Conservation (phyloP, 306 rosid species). For the Malus asiatica region DNA sequence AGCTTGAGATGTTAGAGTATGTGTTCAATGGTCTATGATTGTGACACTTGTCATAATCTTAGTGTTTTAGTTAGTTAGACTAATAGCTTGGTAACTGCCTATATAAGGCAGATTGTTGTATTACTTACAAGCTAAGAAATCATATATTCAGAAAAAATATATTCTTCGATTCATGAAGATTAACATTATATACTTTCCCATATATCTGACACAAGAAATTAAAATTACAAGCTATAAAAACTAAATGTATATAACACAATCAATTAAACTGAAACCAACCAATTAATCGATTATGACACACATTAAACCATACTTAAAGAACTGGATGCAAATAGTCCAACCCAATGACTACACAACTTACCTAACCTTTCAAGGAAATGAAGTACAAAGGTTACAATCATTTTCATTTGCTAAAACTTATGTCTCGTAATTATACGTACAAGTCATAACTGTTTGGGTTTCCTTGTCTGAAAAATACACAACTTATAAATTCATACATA, state of each 20-base stretch:
- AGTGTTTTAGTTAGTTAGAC: too few relatives aligned
- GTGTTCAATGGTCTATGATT: too few relatives aligned
- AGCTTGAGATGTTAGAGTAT: too few relatives aligned
- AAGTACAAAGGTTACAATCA: neutral
- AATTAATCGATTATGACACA: neutral
- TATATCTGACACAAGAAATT: neutral
- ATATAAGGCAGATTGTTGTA: too few relatives aligned
- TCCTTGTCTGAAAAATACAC: neutral
- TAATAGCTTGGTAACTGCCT: too few relatives aligned
- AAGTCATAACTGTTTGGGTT: neutral
- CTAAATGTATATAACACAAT: neutral
- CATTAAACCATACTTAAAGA: neutral
- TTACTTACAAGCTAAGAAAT: too few relatives aligned
- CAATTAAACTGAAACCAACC: neutral
- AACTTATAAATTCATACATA: neutral
- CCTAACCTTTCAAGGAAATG: neutral
- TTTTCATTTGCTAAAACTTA: neutral
- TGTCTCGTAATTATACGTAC: neutral
- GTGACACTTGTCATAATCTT: too few relatives aligned
- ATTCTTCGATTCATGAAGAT: too few relatives aligned
- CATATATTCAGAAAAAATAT: too few relatives aligned
- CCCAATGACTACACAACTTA: neutral
- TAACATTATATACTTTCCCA: neutral
- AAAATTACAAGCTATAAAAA: too few relatives aligned
- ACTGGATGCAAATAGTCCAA: neutral